Evolutionary conservation across 331 rosid species (phyloP), one percentile per base, ranked within the genome.

Genomic region (Acacia pycnantha): DNA sequence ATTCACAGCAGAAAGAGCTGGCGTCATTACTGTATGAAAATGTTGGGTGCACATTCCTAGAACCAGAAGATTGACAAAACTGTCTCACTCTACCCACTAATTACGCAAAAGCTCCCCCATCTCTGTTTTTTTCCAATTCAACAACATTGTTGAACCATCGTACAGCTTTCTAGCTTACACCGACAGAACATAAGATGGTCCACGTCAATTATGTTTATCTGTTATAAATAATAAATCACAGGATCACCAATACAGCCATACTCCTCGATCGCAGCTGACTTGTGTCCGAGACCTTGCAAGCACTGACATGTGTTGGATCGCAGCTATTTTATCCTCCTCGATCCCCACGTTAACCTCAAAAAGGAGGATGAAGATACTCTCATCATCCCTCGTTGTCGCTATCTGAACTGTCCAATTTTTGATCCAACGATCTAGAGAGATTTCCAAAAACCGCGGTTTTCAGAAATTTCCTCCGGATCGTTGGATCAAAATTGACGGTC

Each of bases 261-360:
- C 47, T 43, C n/a, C n/a, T n/a, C n/a, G n/a, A n/a, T n/a, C n/a
- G n/a, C n/a, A 9, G 22, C 83, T 61, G 62, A 12, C 71, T 70
- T 27, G 33, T 73, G 70, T 54, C 77, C 31, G 2, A 18, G n/a
- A 9, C 77, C 77, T 77, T 22, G 3, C 51, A 61, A 11, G 4
- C 46, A 44, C 11, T 3, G 50, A 59, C 89, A 80, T 77, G 76
- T 81, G 19, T 2, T 37, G 31, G 51, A 27, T 40, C 46, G 46
- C 46, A 43, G 46, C 46, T 43, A 43, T 40, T 8, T n/a, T 69
- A 41, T 69, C 73, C 48, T 35, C 78, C 19, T 80, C 29, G 22
- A 56, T 56, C 14, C 79, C 59, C 19, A 51, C 43, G 21, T 80
- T 33, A 27, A 24, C 46, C 74, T 44, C 21, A 59, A 26, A 26